phyloP scores from a whole-genome alignment of 2,329 filamentous ascomycete species.

The Aureobasidium sp. region DNA sequence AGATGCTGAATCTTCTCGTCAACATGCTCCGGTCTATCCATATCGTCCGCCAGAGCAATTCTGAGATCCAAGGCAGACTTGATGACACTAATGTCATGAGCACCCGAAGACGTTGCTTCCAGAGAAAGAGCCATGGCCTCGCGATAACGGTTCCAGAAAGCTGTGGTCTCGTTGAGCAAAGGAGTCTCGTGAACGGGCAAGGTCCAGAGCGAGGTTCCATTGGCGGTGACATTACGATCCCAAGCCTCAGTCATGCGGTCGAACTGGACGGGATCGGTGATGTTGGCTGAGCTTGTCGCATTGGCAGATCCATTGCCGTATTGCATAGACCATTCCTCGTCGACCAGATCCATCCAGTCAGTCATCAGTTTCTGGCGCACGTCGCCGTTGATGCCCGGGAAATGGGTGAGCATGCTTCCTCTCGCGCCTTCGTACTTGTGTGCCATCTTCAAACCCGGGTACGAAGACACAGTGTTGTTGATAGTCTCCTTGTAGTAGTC shows the following conservation, averaged over 20 bases:
- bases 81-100: background rate
- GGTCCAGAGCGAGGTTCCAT: background rate
- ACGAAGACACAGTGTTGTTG: background rate
- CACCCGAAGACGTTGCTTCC: background rate
- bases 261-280: background rate
- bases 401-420: slow-evolving; percentile 1
- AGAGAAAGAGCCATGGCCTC: background rate
- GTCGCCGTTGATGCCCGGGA: background rate
- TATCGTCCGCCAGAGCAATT: background rate
- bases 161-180: background rate
- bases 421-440: background rate
- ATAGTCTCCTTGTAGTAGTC: background rate
- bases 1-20: background rate
- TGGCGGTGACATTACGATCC: background rate
- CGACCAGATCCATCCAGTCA: slow-evolving; percentile 1
- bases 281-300: background rate
- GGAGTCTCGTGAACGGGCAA: background rate
- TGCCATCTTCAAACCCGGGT: background rate
- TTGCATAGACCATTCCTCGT: slow-evolving; percentile 2
- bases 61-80: background rate
- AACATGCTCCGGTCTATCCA: background rate
- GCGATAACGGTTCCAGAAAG: background rate
- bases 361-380: background rate
- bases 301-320: background rate
- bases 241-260: background rate